A percentile compares a stretch with the other conserved stretches of the same genome.
Evolutionary conservation across 306 rosid genomes (phyloP).

Genomic region (Prunus kanzakura): DNA sequence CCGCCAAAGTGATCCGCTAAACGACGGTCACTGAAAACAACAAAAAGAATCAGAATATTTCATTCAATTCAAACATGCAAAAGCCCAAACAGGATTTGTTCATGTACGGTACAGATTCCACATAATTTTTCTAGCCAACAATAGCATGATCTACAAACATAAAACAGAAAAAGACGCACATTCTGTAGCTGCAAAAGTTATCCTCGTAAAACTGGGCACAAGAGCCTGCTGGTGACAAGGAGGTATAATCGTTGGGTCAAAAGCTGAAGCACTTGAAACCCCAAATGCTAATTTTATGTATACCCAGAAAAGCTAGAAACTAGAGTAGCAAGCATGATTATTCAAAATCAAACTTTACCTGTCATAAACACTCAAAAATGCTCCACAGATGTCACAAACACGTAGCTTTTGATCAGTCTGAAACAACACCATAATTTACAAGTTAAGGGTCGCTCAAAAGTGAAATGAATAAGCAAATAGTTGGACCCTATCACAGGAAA

Average conservation of each 20-base stretch:
- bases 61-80: constrained; percentile 26
- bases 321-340: constrained; percentile 13
- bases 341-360: constrained; percentile 49
- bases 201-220: constrained; percentile 99
- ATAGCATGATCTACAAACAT: constrained; percentile 84
- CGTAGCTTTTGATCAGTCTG: constrained; percentile 99
- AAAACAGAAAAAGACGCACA: constrained; percentile 98
- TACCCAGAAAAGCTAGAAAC: constrained; percentile 47
- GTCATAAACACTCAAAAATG: constrained; percentile 98
- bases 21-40: constrained; percentile 90
- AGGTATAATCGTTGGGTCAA: constrained; percentile 98
- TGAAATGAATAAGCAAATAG: not conserved
- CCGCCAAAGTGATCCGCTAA: constrained; percentile 99
- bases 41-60: constrained; percentile 34
- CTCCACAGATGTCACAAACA: constrained; percentile 98
- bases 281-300: constrained; percentile 64
- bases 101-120: constrained; percentile 40
- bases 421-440: constrained; percentile 28
- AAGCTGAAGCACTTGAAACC: constrained; percentile 93
- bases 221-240: constrained; percentile 99
- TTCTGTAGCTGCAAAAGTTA: constrained; percentile 99
- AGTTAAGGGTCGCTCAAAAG: constrained; percentile 15
- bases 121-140: constrained; percentile 55
- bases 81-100: constrained; percentile 17
- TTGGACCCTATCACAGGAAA: not conserved